Conservation (phyloP, 176 grass and related monocot species). For the Bothriochloa decipiens region DNA sequence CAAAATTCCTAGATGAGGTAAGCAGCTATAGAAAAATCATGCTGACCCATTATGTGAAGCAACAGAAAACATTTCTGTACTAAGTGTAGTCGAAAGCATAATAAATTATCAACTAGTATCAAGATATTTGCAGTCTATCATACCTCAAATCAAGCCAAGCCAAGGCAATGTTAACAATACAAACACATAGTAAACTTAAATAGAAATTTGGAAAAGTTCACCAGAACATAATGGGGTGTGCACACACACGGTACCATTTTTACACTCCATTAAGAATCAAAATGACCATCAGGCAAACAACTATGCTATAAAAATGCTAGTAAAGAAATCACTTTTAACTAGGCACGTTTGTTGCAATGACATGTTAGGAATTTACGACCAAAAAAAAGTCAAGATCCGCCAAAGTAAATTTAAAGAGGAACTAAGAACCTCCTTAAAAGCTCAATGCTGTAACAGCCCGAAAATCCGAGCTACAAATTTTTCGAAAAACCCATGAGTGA, state of each 20-base stretch:
- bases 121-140: slow-evolving; percentile 8
- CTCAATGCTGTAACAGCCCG: no score
- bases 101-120: slow-evolving; percentile 12
- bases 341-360: slow-evolving; percentile 9
- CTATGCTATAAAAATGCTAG: background rate
- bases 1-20: slow-evolving; percentile 22
- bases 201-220: background rate
- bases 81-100: slow-evolving; percentile 8
- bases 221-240: background rate
- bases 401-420: no score
- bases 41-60: slow-evolving; percentile 20
- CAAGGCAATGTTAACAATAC: background rate
- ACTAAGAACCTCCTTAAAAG: no score
- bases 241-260: background rate
- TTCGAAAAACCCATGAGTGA: no score
- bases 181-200: background rate
- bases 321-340: background rate
- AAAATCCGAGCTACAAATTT: no score
- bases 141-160: slow-evolving; percentile 24
- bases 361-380: no score
- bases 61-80: slow-evolving; percentile 5
- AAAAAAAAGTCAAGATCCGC: no score
- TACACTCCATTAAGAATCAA: background rate
- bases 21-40: slow-evolving; percentile 36
- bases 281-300: background rate